Base-by-base conservation (phyloP, 139 green algal genomes). In the Tetraselmis chui region DNA sequence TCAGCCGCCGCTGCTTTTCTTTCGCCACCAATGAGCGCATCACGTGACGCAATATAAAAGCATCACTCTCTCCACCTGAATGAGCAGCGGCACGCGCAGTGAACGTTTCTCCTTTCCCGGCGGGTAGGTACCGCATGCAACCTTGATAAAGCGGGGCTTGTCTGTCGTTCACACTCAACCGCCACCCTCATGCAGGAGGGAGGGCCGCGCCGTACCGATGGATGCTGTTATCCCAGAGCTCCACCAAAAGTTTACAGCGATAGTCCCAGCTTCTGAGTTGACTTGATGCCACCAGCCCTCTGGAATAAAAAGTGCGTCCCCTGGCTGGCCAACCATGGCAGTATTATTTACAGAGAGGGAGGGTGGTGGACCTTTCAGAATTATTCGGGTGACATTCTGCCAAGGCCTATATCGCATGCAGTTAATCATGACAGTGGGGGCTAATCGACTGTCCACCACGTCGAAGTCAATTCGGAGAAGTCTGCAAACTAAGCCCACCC, bases 211-310 rank as follows among this genome's bases (percentile, higher is more conserved):
- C 23, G 81, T 80, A 28, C 86, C 87, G 45, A 90, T 29, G 2
- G 32, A 30, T 1, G 29, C 0, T 0, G 80, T 79, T 0, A 86
- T 78, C 0, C 76, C 2, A 0, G 88, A 91, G 22, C 83, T 76
- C 93, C 93, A 96, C 93, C 93, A 97, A 81, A 92, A 93, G 85
- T 97, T 97, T 32, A 95, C 87, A 0, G 93, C 93, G 27, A 95
- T 88, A 1, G 91, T 94, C 26, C 32, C 31, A 23, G 30, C 82
- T 82, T 22, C 76, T 18, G 24, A 29, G 30, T 78, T 81, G 77
- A 95, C 88, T 74, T 94, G 90, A 81, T 96, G 93, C 92, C 92
- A 96, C 89, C 89, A 96, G 29, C 93, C 93, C 29, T 94, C 90
- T 5, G 93, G 93, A 2, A 96, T 90, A 82, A 93, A 94, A 29